Percentiles rank a stretch among this genome's conserved stretches.
Evolutionary conservation across 495 filamentous ascomycete species (phyloP).

Genomic region (Hyaloscypha bicolor): DNA sequence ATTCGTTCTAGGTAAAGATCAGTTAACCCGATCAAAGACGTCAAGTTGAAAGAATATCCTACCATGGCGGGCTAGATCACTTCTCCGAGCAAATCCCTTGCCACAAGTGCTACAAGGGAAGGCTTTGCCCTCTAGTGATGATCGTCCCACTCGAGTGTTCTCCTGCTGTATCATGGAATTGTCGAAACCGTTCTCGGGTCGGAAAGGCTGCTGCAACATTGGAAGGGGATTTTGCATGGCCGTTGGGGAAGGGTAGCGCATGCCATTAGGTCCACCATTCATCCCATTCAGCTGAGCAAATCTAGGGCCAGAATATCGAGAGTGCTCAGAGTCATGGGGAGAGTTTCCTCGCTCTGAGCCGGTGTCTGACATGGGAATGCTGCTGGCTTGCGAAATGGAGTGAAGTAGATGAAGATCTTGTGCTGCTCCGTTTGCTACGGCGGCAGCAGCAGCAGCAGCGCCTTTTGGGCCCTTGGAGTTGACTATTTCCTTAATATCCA

Average conservation of each 20-base stretch:
- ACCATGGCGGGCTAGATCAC: slow-evolving; percentile 96
- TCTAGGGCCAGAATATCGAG: slow-evolving; percentile 51
- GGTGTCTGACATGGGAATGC: slow-evolving; percentile 50
- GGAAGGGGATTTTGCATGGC: slow-evolving; percentile 59
- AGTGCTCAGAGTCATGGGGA: slow-evolving; percentile 70
- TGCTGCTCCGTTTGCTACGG: slow-evolving; percentile 28
- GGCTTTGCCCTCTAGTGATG: slow-evolving; percentile 55
- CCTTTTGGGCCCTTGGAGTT: slow-evolving; percentile 64
- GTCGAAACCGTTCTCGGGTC: slow-evolving; percentile 40
- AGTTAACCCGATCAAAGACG: slow-evolving; percentile 20
- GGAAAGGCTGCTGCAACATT: slow-evolving; percentile 54
- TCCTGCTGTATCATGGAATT: slow-evolving; percentile 37
- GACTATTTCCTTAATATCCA: slow-evolving; percentile 73
- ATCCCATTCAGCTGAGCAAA: slow-evolving; percentile 37
- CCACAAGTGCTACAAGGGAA: slow-evolving; percentile 90
- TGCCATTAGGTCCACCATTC: slow-evolving; percentile 46
- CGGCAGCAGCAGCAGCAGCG: slow-evolving; percentile 47
- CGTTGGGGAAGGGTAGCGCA: slow-evolving; percentile 58
- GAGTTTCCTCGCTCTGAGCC: slow-evolving; percentile 70
- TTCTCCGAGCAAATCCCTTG: slow-evolving; percentile 91
- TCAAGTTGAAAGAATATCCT: slow-evolving; percentile 38
- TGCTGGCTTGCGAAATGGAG: slow-evolving; percentile 54
- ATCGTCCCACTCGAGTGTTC: slow-evolving; percentile 22
- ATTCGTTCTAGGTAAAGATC: slow-evolving; percentile 75
- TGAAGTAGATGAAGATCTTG: slow-evolving; percentile 55